Evolutionary conservation across 306 rosid genomes (phyloP).

Genomic region (Gastrolobium villosum): DNA sequence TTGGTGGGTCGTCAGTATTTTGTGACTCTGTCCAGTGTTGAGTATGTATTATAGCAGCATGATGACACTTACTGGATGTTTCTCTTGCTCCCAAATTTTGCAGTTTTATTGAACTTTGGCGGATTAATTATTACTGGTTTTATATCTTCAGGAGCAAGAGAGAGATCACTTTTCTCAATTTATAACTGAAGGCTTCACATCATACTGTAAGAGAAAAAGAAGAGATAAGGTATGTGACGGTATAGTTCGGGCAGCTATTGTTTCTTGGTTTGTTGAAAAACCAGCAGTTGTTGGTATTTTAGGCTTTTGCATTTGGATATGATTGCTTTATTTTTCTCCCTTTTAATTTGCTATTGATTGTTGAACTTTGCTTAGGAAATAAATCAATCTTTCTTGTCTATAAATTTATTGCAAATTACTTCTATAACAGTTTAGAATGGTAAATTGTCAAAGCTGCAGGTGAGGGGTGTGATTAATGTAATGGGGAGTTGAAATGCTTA

Average conservation of each 20-base stretch:
- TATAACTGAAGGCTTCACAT: constrained; percentile 90
- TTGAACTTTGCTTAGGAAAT: neutral
- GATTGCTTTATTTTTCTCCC: constrained; percentile 24
- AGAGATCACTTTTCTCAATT: constrained; percentile 94
- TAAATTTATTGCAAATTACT: constrained; percentile 18
- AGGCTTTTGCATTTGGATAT: constrained; percentile 9
- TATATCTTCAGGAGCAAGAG: constrained; percentile 79
- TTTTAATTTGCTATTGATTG: neutral
- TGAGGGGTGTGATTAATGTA: constrained; percentile 18
- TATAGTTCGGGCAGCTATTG: constrained; percentile 27
- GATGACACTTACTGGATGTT: constrained; percentile 26
- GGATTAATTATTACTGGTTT: constrained; percentile 14
- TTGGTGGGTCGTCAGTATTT: constrained; percentile 17
- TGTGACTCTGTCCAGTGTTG: constrained; percentile 1
- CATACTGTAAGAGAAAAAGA: constrained; percentile 98
- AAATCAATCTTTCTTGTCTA: constrained; percentile 3
- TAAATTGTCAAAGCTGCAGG: constrained; percentile 1
- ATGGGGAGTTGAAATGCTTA: constrained; percentile 11
- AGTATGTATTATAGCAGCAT: constrained; percentile 25
- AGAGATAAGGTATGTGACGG: constrained; percentile 82
- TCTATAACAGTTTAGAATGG: neutral
- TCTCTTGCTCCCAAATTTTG: constrained; percentile 1
- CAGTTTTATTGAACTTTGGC: constrained; percentile 4
- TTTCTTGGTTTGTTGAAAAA: constrained; percentile 11
- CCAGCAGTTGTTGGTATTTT: constrained; percentile 8